A percentile compares a stretch with the other conserved stretches of the same genome.
phyloP scores from a whole-genome alignment of 208 protist genomes.

The Trypanosoma cruzi region DNA sequence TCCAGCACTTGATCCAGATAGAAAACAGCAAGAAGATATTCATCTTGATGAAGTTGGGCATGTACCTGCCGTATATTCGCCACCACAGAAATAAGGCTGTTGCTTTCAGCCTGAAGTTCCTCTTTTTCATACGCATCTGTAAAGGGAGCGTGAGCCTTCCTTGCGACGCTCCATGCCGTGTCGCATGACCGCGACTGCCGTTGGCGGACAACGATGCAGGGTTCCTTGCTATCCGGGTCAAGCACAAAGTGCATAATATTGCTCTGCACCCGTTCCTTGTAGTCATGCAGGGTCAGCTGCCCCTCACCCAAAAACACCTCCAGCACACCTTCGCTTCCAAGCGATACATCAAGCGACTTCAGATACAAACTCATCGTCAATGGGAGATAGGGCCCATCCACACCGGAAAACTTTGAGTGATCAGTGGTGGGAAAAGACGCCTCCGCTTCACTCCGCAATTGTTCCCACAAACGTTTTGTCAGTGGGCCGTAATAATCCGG shows the following conservation, averaged over 20 bases:
- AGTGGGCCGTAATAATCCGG: conserved; percentile 32
- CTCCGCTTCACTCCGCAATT: conserved; percentile 21
- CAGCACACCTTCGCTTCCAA: conserved; percentile 19
- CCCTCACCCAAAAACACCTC: conserved; percentile 28
- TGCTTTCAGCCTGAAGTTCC: conserved; percentile 15
- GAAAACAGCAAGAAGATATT: conserved; percentile 27
- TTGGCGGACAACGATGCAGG: conserved; percentile 23
- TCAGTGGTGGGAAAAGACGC: background rate
- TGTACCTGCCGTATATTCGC: conserved; percentile 11
- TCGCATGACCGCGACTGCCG: background rate
- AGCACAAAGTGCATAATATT: conserved; percentile 26
- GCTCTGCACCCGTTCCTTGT: conserved; percentile 20
- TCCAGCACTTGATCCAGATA: conserved; percentile 26
- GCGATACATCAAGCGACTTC: conserved; percentile 23
- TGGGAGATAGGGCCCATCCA: conserved; percentile 28
- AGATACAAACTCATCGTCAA: conserved; percentile 29
- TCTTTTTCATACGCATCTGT: conserved; percentile 16
- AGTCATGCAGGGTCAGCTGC: conserved; percentile 28
- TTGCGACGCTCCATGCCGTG: background rate
- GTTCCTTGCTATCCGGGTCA: conserved; percentile 21
- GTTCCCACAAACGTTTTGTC: conserved; percentile 29
- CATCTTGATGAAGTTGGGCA: conserved; percentile 22
- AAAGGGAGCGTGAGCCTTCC: conserved; percentile 21
- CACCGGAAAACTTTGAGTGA: background rate
- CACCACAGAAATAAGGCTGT: conserved; percentile 17